A percentile compares a stretch with the other conserved stretches of the same genome.
phyloP scores from a whole-genome alignment of 768 basidiomycete genomes.

The Boletus rex-veris region DNA sequence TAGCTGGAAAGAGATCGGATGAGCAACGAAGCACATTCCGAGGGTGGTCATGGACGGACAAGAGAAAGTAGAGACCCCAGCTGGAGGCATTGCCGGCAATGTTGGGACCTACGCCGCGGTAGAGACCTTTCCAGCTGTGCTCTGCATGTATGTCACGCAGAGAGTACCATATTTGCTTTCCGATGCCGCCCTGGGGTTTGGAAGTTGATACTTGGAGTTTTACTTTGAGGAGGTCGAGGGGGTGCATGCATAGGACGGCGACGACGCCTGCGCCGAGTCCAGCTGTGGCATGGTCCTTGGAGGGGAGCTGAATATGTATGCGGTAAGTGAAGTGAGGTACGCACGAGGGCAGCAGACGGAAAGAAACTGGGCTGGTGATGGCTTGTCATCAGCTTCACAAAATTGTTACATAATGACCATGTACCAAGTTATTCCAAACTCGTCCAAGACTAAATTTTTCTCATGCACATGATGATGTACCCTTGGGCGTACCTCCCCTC shows the following conservation, averaged over 20 bases:
- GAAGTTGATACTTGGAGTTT: conserved; percentile 85
- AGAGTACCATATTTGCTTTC: conserved; percentile 73
- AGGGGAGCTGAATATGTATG: background rate
- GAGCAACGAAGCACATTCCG: conserved; percentile 3
- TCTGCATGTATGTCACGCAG: conserved; percentile 67
- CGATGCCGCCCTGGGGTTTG: conserved; percentile 55
- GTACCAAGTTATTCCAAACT: no score
- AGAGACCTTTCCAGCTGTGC: conserved; percentile 83
- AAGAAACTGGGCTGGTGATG: conserved; percentile 40
- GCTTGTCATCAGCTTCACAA: conserved; percentile 22
- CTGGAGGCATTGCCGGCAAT: conserved; percentile 92
- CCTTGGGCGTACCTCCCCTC: no score
- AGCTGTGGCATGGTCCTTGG: conserved; percentile 90
- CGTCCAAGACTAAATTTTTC: no score
- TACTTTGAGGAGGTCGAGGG: conserved; percentile 92
- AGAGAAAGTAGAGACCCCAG: conserved; percentile 98
- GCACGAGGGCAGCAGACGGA: conserved; percentile 35
- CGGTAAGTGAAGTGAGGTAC: background rate
- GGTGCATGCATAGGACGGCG: conserved; percentile 95
- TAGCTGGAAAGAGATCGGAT: conserved; percentile 52
- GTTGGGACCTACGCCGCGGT: conserved; percentile 87
- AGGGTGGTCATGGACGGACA: conserved; percentile 49
- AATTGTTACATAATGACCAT: no score
- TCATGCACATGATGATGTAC: no score
- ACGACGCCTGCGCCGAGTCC: conserved; percentile 91